Percentiles rank a stretch among this genome's conserved stretches.
phyloP scores from a whole-genome alignment of 108 stramenopile species.

The Asterionellopsis glacialis region DNA sequence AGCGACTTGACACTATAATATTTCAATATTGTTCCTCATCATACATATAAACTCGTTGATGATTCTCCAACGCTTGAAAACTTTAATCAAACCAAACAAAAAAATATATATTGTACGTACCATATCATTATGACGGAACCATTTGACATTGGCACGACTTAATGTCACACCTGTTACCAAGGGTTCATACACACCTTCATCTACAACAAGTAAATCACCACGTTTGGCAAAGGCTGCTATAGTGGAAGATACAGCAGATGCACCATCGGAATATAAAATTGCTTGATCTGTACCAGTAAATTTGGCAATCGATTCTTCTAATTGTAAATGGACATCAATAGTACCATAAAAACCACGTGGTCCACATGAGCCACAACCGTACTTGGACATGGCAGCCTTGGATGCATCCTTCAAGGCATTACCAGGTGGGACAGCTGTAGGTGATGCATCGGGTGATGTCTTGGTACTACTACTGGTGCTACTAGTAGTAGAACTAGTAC shows the following conservation, averaged over 20 bases:
- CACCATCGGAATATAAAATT: conserved; percentile 96
- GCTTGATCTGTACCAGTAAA: conserved; percentile 85
- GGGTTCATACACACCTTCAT: conserved; percentile 90
- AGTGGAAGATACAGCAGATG: conserved; percentile 75
- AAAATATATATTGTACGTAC: conserved; percentile 8
- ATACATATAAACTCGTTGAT: too few relatives aligned
- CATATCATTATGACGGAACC: conserved; percentile 97
- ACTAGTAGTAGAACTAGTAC: not conserved
- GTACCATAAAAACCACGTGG: conserved; percentile 99
- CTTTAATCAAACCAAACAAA: conserved; percentile 4
- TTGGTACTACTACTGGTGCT: conserved; percentile 2
- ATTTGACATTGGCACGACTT: conserved; percentile 84
- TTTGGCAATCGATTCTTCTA: conserved; percentile 78
- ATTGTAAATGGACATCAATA: conserved; percentile 89
- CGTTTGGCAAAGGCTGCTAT: conserved; percentile 98
- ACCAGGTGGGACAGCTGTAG: conserved; percentile 14
- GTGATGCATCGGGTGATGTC: conserved; percentile 44
- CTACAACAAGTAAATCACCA: conserved; percentile 92
- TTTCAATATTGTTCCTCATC: too few relatives aligned
- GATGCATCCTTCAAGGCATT: conserved; percentile 53
- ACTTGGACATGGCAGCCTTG: conserved; percentile 55
- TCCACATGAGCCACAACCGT: conserved; percentile 97
- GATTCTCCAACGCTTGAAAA: too few relatives aligned
- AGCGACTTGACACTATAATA: too few relatives aligned
- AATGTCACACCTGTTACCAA: conserved; percentile 88